Conservation (phyloP, 2,329 filamentous ascomycete genomes). For the Neospermospora avenae region DNA sequence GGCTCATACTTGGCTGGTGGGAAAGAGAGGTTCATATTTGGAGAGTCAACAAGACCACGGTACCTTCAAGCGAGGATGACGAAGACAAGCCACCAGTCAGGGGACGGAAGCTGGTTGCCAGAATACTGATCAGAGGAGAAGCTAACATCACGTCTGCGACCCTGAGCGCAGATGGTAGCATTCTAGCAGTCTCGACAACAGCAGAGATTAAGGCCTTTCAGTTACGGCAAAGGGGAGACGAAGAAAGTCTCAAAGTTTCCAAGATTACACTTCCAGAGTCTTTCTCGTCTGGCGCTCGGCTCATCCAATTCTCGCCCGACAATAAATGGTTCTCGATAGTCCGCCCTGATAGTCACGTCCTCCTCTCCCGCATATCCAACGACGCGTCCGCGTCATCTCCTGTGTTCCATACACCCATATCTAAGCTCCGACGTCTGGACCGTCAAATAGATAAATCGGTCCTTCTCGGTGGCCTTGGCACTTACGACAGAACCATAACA, state of each 20-base stretch:
- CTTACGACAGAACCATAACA: constrained; percentile 73
- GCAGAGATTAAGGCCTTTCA: constrained; percentile 76
- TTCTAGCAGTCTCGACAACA: constrained; percentile 74
- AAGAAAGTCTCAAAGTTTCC: constrained; percentile 64
- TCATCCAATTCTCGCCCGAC: constrained; percentile 67
- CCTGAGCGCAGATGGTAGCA: constrained; percentile 66
- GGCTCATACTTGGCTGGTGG: constrained; percentile 89
- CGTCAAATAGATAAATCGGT: constrained; percentile 53
- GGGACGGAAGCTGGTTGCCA: constrained; percentile 64
- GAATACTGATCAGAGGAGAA: constrained; percentile 68
- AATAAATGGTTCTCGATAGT: constrained; percentile 66
- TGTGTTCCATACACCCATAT: constrained; percentile 41
- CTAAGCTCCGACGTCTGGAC: constrained; percentile 50
- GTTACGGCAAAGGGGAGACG: constrained; percentile 51
- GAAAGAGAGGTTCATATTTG: constrained; percentile 83
- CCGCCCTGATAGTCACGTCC: constrained; percentile 57
- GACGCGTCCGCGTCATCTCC: constrained; percentile 36
- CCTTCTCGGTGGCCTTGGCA: constrained; percentile 64
- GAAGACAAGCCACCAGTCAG: constrained; percentile 40
- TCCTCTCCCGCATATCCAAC: constrained; percentile 46
- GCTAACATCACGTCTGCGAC: constrained; percentile 76
- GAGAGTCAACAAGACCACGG: constrained; percentile 46
- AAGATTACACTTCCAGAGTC: constrained; percentile 63
- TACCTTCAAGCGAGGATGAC: constrained; percentile 31
- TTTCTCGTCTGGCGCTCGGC: constrained; percentile 63